Percentiles rank a stretch among this genome's conserved stretches.
These are phyloP conservation scores for Mrakiaceae sp. DNA, from an alignment of 1,284 basidiomycete species.

Conservation along the genomic window DNA sequence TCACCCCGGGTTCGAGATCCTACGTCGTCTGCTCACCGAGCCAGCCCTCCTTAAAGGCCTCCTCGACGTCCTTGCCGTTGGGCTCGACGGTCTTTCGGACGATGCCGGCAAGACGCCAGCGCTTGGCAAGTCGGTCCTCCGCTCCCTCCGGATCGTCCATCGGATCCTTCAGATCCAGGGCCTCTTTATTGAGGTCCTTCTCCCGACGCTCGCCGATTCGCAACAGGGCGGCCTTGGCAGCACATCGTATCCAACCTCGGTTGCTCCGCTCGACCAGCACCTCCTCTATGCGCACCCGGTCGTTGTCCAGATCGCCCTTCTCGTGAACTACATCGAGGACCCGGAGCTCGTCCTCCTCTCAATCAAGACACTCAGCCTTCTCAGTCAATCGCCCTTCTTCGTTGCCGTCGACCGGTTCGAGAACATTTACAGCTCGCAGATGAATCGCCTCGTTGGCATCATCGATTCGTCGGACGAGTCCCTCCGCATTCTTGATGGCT, in stretches of 20 bases:
- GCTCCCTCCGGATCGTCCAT: slow-evolving; percentile 69
- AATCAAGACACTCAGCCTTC: slow-evolving; percentile 62
- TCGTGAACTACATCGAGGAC: slow-evolving; percentile 60
- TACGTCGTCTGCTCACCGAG: slow-evolving; percentile 65
- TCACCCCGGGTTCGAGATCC: slow-evolving; percentile 81
- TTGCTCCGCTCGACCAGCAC: slow-evolving; percentile 65
- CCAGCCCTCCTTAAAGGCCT: slow-evolving; percentile 58
- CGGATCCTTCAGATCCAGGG: slow-evolving; percentile 76
- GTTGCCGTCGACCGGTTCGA: slow-evolving; percentile 47
- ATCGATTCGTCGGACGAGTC: slow-evolving; percentile 76
- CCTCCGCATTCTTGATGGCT: slow-evolving; percentile 71
- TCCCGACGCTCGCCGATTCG: slow-evolving; percentile 63
- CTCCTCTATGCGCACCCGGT: slow-evolving; percentile 63
- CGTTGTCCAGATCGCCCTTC: slow-evolving; percentile 72
- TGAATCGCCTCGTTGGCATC: slow-evolving; percentile 58
- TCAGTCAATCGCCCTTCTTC: slow-evolving; percentile 47
- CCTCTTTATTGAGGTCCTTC: slow-evolving; percentile 75
- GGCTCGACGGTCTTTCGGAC: slow-evolving; percentile 58
- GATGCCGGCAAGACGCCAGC: slow-evolving; percentile 46
- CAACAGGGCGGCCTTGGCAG: slow-evolving; percentile 46
- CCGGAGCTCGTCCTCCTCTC: slow-evolving; percentile 65
- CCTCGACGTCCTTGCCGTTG: slow-evolving; percentile 64
- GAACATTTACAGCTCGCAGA: slow-evolving; percentile 38
- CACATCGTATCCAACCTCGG: slow-evolving; percentile 42
- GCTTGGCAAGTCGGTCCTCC: slow-evolving; percentile 60